Conservation (phyloP, 225 moss, liverwort and hornwort species). For the Physcomitrellopsis africana region DNA sequence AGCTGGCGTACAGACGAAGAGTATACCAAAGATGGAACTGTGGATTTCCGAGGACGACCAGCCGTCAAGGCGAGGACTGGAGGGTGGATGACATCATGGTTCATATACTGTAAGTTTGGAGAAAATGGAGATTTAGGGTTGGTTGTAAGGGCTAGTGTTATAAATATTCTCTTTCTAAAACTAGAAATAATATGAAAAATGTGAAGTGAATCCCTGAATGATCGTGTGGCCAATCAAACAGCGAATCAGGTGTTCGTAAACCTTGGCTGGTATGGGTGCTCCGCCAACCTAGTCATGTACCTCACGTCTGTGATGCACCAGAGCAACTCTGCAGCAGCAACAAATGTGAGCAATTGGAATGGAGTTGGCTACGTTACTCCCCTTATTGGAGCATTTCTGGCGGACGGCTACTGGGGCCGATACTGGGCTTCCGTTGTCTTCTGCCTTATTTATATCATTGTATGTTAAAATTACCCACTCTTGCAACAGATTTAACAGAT, state of each 20-base stretch:
- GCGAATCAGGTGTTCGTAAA: conserved; percentile 75
- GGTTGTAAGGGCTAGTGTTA: not conserved
- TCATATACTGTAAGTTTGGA: conserved; percentile 63
- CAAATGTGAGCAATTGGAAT: conserved; percentile 83
- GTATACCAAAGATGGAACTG: conserved; percentile 69
- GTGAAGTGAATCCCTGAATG: not conserved
- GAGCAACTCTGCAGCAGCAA: conserved; percentile 69
- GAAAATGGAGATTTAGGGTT: conserved; percentile 14
- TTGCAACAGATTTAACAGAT: not conserved
- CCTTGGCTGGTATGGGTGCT: conserved; percentile 67
- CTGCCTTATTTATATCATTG: conserved; percentile 56
- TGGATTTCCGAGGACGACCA: conserved; percentile 71
- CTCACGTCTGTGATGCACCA: conserved; percentile 82
- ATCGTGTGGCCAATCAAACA: conserved; percentile 26
- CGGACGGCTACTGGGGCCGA: conserved; percentile 84
- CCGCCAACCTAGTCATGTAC: conserved; percentile 84
- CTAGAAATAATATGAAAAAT: not conserved
- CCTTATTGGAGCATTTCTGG: conserved; percentile 75
- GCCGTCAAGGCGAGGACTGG: conserved; percentile 69
- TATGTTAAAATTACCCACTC: conserved; percentile 33
- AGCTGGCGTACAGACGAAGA: conserved; percentile 32
- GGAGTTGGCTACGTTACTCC: conserved; percentile 80
- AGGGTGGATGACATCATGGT: conserved; percentile 77
- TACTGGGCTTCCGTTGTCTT: conserved; percentile 72
- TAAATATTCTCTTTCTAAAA: too few relatives aligned